A percentile compares a stretch with the other conserved stretches of the same genome.
These are phyloP conservation scores for Flagelloscypha sp. DNA, from an alignment of 768 basidiomycete genomes.

Conservation along the genomic window DNA sequence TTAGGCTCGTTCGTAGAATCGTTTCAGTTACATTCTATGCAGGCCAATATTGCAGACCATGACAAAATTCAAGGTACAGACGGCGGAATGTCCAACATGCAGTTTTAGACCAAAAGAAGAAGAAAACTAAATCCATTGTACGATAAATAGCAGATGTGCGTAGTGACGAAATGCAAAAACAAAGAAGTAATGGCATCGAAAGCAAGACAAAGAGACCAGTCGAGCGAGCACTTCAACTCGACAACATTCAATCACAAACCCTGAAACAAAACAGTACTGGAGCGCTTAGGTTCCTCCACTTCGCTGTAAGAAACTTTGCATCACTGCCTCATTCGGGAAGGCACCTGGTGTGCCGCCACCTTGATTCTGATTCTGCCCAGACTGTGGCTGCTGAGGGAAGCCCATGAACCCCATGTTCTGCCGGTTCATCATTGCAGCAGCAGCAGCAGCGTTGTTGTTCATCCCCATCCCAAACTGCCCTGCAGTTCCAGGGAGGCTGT, in stretches of 20 bases:
- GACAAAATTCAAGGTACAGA: conserved; percentile 78
- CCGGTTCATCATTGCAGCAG: conserved; percentile 1
- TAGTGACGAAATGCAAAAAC: background rate
- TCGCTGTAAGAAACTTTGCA: conserved; percentile 36
- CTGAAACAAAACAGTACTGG: too few relatives aligned
- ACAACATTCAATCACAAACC: too few relatives aligned
- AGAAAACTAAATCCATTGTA: background rate
- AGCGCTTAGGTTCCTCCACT: conserved; percentile 24
- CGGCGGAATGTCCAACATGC: conserved; percentile 42
- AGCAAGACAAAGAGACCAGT: background rate
- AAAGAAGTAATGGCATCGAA: conserved; percentile 6
- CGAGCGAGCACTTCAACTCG: too few relatives aligned
- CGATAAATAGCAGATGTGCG: background rate
- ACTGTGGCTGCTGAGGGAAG: conserved; percentile 13
- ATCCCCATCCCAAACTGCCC: conserved; percentile 15
- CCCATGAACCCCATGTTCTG: too few relatives aligned
- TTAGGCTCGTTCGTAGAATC: too few relatives aligned
- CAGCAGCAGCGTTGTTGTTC: conserved; percentile 5
- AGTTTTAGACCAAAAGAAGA: conserved; percentile 24
- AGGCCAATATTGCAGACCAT: conserved; percentile 86
- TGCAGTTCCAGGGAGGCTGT: too few relatives aligned
- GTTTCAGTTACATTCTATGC: too few relatives aligned
- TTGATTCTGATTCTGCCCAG: conserved; percentile 10
- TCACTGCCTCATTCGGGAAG: conserved; percentile 30
- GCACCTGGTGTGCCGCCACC: conserved; percentile 13